Evolutionary conservation across 192 early-diverging fungal species (phyloP), one percentile per base, ranked within the genome.

Genomic region (Umbelopsis sp.): DNA sequence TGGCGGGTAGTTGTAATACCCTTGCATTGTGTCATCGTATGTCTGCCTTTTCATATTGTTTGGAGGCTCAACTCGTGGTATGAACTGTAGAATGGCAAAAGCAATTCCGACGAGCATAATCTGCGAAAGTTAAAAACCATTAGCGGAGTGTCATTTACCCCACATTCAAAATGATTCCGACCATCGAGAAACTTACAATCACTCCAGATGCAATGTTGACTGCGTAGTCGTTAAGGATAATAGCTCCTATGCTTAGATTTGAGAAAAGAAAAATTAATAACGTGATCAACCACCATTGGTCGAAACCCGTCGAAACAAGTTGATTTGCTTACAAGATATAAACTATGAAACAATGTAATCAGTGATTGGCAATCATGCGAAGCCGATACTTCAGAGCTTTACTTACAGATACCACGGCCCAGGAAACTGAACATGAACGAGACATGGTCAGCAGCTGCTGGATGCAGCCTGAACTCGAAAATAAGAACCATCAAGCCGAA

Each of bases 401-500:
- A 58, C 76, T 78, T 73, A 78, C 73, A 79, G 3, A 75, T 58
- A 46, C 73, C 78, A 37, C 78, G 73, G n/a, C 78, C 78, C 2
- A 79, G 33, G 55, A 79, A 79, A 11, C 73, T 75, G 55, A 79
- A 79, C 78, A 79, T 79, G 18, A 72, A 79, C 8, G 78, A 79
- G 41, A 70, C 78, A 58, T 71, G 49, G 18, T 79, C 73, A 18
- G 70, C 53, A 22, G 74, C 51, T 0, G 52, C 12, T 16, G 47
- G 18, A 25, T 73, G 78, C 25, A 79, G 46, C 20, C 73, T 47
- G 44, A 79, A 79, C 44, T 79, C 78, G 55, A 79, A 79, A 7
- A 71, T 7, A 12, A 58, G 13, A 10, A 53, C 53, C 64, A 79
- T 75, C 4, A 75, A 21, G 33, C 78, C 78, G 64, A 79, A 79